Evolutionary conservation across 164 flowering plant genomes (phyloP).

Genomic region (Vitis cinerea): DNA sequence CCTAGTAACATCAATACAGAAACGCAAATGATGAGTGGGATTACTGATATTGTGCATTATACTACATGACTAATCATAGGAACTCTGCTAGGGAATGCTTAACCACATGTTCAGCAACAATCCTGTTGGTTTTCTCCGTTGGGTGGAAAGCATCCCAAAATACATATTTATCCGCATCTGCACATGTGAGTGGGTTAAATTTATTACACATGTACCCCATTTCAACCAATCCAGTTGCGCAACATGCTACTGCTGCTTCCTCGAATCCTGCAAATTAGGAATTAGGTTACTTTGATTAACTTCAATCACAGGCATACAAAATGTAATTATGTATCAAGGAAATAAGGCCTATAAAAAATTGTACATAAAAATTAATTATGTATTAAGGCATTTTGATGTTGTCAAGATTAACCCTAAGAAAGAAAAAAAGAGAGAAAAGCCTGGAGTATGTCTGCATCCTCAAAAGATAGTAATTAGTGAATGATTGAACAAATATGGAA

Average conservation of each 20-base stretch:
- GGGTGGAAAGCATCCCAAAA: slow-evolving; percentile 52
- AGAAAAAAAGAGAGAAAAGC: too few relatives aligned
- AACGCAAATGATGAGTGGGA: too few relatives aligned
- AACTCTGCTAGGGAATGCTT: slow-evolving; percentile 34
- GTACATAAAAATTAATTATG: neutral
- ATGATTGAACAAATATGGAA: too few relatives aligned
- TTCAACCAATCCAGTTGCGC: slow-evolving; percentile 42
- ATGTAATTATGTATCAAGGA: neutral
- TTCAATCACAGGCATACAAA: neutral
- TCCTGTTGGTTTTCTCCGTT: slow-evolving; percentile 31
- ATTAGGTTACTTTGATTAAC: neutral
- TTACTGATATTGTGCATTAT: neutral
- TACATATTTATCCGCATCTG: slow-evolving; percentile 34
- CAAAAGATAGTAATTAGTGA: too few relatives aligned
- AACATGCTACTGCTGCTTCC: slow-evolving; percentile 29
- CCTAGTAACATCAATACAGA: too few relatives aligned
- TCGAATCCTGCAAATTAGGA: slow-evolving; percentile 28
- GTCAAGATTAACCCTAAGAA: too few relatives aligned
- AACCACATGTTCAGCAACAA: slow-evolving; percentile 29
- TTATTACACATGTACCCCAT: slow-evolving; percentile 34
- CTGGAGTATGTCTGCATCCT: too few relatives aligned
- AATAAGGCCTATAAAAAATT: neutral
- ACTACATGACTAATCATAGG: slow-evolving; percentile 6
- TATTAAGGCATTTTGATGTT: too few relatives aligned
- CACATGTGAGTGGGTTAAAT: slow-evolving; percentile 29